phyloP scores from a whole-genome alignment of 2,329 filamentous ascomycete species.

The Ophiostoma perfectum region DNA sequence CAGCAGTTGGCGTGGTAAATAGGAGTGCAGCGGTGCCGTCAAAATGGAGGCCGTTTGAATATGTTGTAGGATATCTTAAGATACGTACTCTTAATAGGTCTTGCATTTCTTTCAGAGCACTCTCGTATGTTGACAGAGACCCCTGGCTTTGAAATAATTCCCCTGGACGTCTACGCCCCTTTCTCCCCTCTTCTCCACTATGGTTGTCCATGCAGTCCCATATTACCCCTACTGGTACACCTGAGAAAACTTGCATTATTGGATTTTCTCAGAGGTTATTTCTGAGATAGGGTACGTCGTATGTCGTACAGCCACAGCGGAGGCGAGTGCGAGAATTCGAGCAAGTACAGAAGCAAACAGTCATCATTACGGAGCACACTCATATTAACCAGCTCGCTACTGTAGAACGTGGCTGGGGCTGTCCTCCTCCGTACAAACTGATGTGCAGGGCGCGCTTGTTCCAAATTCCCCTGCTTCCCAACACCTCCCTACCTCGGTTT shows the following conservation, averaged over 20 bases:
- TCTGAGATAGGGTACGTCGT: too few species aligned
- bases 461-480: background rate
- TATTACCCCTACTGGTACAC: constrained; percentile 1
- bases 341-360: background rate
- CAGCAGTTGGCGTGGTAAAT: too few species aligned
- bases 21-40: too few species aligned
- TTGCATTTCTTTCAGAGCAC: background rate
- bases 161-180: constrained; percentile 3
- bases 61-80: background rate
- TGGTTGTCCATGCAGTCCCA: constrained; percentile 10
- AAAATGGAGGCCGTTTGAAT: too few species aligned
- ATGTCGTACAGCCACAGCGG: too few species aligned
- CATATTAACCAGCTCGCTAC: too few species aligned
- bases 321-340: constrained; percentile 2
- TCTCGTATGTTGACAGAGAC: background rate
- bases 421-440: background rate
- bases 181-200: constrained; percentile 14
- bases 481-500: too few species aligned
- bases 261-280: background rate
- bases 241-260: background rate
- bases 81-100: background rate
- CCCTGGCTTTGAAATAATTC: background rate
- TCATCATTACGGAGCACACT: background rate
- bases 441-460: too few species aligned
- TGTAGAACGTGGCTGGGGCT: too few species aligned